Evolutionary conservation across 139 green algal species (phyloP).

Genomic region (Pleodorina starrii): DNA sequence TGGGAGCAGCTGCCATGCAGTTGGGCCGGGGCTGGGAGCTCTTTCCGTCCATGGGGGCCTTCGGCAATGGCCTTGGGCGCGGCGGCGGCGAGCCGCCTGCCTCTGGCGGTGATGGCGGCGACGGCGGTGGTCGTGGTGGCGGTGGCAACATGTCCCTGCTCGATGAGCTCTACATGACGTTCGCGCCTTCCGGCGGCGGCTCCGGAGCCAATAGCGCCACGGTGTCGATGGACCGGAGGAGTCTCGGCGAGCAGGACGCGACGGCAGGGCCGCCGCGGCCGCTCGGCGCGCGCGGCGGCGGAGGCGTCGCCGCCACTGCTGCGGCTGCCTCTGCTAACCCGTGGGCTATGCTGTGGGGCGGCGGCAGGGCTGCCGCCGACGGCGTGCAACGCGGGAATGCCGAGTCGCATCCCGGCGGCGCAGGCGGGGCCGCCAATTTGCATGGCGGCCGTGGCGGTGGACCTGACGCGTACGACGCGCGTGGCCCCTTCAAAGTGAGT

Average conservation of each 20-base stretch:
- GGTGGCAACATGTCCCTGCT: constrained; percentile 37
- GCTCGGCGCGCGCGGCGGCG: neutral
- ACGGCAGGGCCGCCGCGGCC: neutral
- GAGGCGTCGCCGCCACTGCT: neutral
- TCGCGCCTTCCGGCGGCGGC: neutral
- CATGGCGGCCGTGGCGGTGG: too few species aligned
- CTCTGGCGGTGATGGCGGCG: neutral
- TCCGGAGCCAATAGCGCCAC: neutral
- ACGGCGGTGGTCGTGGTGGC: neutral
- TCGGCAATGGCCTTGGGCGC: neutral
- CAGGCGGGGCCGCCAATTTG: neutral
- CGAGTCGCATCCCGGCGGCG: neutral
- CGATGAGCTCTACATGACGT: constrained; percentile 44
- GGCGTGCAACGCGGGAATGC: neutral
- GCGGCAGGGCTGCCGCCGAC: neutral
- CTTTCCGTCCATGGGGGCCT: neutral
- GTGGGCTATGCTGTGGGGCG: neutral
- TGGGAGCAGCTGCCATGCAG: neutral
- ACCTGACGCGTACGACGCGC: neutral
- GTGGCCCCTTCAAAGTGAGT: neutral
- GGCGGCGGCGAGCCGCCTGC: neutral
- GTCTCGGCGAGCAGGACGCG: neutral
- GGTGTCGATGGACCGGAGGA: neutral
- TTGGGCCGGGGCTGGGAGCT: constrained; percentile 31
- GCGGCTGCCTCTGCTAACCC: neutral